Evolutionary conservation across 768 basidiomycete species (phyloP).

Genomic region (Megacollybia marginata): DNA sequence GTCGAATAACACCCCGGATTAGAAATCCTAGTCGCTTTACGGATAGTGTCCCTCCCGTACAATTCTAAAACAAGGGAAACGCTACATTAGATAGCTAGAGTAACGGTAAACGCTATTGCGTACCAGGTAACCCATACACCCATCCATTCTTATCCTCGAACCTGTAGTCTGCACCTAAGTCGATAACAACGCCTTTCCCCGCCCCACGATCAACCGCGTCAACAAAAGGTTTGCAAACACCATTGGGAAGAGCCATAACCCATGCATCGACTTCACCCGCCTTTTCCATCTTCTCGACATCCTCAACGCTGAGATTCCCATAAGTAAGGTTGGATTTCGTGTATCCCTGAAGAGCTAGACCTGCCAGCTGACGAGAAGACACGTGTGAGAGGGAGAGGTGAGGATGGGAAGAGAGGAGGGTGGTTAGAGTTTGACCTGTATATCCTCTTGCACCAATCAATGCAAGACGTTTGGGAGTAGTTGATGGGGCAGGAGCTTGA

Average conservation of each 20-base stretch:
- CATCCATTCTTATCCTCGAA: slow-evolving; percentile 88
- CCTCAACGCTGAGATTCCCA: slow-evolving; percentile 67
- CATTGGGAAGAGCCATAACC: slow-evolving; percentile 99
- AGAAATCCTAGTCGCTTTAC: slow-evolving; percentile 75
- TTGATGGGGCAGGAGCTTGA: slow-evolving; percentile 28
- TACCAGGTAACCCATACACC: slow-evolving; percentile 96
- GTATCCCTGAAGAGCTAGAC: slow-evolving; percentile 73
- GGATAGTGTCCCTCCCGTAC: slow-evolving; percentile 68
- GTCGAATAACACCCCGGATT: slow-evolving; percentile 99
- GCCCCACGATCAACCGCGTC: slow-evolving; percentile 84
- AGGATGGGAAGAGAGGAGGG: slow-evolving; percentile 84
- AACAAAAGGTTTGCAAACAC: slow-evolving; percentile 92
- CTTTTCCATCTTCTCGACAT: slow-evolving; percentile 87
- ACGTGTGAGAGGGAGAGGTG: slow-evolving; percentile 88
- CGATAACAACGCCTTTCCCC: slow-evolving; percentile 75
- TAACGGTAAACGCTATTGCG: slow-evolving; percentile 17
- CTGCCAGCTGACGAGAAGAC: slow-evolving; percentile 91
- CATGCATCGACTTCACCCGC: slow-evolving; percentile 91
- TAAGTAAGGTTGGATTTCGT: slow-evolving; percentile 69
- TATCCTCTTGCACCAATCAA: slow-evolving; percentile 94
- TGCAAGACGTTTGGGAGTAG: slow-evolving; percentile 80
- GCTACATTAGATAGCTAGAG: neutral
- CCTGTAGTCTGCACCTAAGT: slow-evolving; percentile 90
- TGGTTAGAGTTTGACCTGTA: slow-evolving; percentile 89
- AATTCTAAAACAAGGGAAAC: slow-evolving; percentile 52